Evolutionary conservation across 2,329 filamentous ascomycete genomes (phyloP).

Genomic region (Sporothrix globosa): DNA sequence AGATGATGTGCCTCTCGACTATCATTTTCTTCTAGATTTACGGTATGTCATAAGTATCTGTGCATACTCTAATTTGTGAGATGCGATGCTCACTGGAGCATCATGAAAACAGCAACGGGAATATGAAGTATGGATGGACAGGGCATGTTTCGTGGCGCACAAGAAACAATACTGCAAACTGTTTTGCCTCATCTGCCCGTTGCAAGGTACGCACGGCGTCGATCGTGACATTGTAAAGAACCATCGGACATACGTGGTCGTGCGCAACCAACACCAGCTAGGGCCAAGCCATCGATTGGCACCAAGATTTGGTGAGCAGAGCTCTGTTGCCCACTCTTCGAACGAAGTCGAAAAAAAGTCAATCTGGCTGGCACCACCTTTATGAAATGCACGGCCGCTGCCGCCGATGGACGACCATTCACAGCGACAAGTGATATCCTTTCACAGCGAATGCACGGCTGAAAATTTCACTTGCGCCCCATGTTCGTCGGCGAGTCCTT

Average conservation of each 20-base stretch:
- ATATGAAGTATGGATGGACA: neutral
- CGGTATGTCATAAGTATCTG: neutral
- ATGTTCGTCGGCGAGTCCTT: conserved; percentile 26
- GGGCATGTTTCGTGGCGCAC: too few species aligned
- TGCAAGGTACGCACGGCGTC: conserved; percentile 29
- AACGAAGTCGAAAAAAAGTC: neutral
- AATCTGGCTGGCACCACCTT: conserved; percentile 9
- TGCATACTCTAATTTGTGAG: neutral
- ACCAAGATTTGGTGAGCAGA: conserved; percentile 15
- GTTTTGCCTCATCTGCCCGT: conserved; percentile 18
- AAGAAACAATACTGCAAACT: neutral
- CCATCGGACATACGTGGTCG: neutral
- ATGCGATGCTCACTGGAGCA: neutral
- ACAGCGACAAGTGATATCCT: conserved; percentile 30
- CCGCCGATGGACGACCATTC: conserved; percentile 33
- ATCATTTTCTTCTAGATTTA: neutral
- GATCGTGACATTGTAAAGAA: conserved; percentile 29
- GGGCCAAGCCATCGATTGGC: neutral
- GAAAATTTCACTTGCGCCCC: conserved; percentile 28
- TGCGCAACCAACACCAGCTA: conserved; percentile 3
- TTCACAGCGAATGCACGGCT: conserved; percentile 29
- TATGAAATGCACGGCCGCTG: conserved; percentile 7
- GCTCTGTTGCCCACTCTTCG: conserved; percentile 17
- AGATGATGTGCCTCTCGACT: neutral
- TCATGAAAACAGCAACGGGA: neutral